phyloP scores from a whole-genome alignment of 352 stramenopile genomes.

The Phytopythium cucurbitacearum region DNA sequence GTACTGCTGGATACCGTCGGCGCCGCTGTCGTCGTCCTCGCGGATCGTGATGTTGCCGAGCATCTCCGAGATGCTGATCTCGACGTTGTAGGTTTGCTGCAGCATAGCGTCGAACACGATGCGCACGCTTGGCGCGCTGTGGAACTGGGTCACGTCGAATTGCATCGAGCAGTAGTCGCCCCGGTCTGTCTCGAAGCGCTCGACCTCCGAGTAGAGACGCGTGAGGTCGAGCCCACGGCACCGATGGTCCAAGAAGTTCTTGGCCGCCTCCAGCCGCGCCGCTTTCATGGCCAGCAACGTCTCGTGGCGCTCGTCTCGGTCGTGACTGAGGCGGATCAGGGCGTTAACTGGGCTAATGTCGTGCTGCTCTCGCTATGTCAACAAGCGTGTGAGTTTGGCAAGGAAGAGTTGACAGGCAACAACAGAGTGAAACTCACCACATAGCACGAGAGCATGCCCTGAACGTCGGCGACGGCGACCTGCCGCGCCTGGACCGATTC shows the following conservation, averaged over 20 bases:
- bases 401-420: neutral
- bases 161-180: slow-evolving; percentile 28
- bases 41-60: slow-evolving; percentile 40
- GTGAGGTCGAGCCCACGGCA: slow-evolving; percentile 23
- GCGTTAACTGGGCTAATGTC: slow-evolving; percentile 31
- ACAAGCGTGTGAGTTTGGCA: neutral
- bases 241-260: slow-evolving; percentile 23
- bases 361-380: slow-evolving; percentile 17
- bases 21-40: slow-evolving; percentile 32
- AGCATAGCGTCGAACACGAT: slow-evolving; percentile 33
- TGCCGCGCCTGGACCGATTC: slow-evolving; percentile 25
- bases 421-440: slow-evolving; percentile 3
- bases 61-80: slow-evolving; percentile 44
- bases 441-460: slow-evolving; percentile 25
- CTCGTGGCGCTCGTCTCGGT: slow-evolving; percentile 17
- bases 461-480: slow-evolving; percentile 20
- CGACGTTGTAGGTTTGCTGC: slow-evolving; percentile 33
- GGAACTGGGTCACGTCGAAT: slow-evolving; percentile 34
- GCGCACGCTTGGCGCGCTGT: slow-evolving; percentile 16
- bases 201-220: slow-evolving; percentile 24
- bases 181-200: slow-evolving; percentile 24
- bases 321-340: slow-evolving; percentile 22
- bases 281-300: slow-evolving; percentile 18
- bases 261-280: slow-evolving; percentile 12
- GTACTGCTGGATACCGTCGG: slow-evolving; percentile 23